Base-by-base conservation (phyloP, 768 basidiomycete species). In the Panaeolus cyanescens region DNA sequence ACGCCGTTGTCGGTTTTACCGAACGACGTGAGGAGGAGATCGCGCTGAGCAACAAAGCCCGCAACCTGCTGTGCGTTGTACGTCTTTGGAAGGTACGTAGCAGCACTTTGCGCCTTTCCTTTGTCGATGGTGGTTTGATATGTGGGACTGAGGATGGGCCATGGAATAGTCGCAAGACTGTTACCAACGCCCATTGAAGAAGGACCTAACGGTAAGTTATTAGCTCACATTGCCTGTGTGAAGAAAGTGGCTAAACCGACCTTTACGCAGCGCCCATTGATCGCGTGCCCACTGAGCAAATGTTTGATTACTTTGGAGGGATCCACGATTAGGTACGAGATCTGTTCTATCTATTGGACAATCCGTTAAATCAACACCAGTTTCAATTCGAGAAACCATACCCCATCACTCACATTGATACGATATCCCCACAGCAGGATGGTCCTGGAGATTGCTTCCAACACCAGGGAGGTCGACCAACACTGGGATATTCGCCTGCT, bases 401-500 rank as follows among this genome's bases (percentile, higher is more conserved):
- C 39, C 6, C 4, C 31, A 5, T 7, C 28, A 53, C 59, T 20
- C 32, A 59, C 59, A 54, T 36, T 59, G 40, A 34, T 53, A 53
- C 40, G 45, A 42, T 20, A 50, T 34, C 9, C 45, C 50, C 6
- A 54, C 22, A 20, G 50, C 45, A 32, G 45, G 59, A 53, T 59
- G 59, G 37, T 59, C 59, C 28, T 59, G 59, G 4, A 59, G 42
- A 36, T 62, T 54, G 4, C 39, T 15, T 28, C 61, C 64, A 1
- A 65, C 64, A 19, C 58, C 61, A n/a, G 64, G 58, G 32, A 65
- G 64, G 33, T 65, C 58, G 4, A 60, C 62, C 2, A 60, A 15
- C 4, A 62, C 61, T 5, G 54, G 55, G 20, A 62, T 60, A 4
- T 56, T 59, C 19, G 55, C 54, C 17, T 60, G 54, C 19, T 33